Conservation (phyloP, 371 early-diverging fungal species). For the Rhizopus sp. region DNA sequence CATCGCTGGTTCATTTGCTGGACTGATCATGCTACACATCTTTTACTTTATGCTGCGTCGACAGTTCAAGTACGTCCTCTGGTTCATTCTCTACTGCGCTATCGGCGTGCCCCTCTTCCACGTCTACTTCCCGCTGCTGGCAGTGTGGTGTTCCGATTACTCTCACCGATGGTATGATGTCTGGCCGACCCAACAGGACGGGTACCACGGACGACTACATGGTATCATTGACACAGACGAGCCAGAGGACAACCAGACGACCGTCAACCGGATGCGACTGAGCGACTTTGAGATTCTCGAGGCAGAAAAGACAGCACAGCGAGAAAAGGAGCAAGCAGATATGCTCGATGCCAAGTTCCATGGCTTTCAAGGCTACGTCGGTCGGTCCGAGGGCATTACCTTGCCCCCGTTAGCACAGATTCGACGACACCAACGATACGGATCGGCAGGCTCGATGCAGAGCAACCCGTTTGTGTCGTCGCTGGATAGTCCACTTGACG, state of each 20-base stretch:
- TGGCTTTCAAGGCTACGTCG: conserved; percentile 41
- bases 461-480: conserved; percentile 18
- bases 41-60: conserved; percentile 44
- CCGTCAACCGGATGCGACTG: conserved; percentile 32
- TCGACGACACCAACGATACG: conserved; percentile 2
- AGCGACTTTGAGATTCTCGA: conserved; percentile 44
- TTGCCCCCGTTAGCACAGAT: conserved; percentile 17
- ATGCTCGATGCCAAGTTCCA: conserved; percentile 48
- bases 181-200: conserved; percentile 35
- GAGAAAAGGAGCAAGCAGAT: conserved; percentile 39
- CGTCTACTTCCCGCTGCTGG: conserved; percentile 47
- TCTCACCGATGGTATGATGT: conserved; percentile 49
- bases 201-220: conserved; percentile 33
- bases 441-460: not conserved
- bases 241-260: conserved; percentile 18
- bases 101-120: conserved; percentile 43
- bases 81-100: conserved; percentile 44
- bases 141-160: conserved; percentile 39
- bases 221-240: conserved; percentile 31
- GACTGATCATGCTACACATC: conserved; percentile 35
- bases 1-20: conserved; percentile 36
- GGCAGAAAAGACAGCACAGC: conserved; percentile 30
- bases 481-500: conserved; percentile 44
- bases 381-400: not conserved
- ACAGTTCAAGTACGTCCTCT: conserved; percentile 49